A percentile compares a stretch with the other conserved stretches of the same genome.
phyloP scores from a whole-genome alignment of 140 eudicot species.

The Anethum foeniculum region DNA sequence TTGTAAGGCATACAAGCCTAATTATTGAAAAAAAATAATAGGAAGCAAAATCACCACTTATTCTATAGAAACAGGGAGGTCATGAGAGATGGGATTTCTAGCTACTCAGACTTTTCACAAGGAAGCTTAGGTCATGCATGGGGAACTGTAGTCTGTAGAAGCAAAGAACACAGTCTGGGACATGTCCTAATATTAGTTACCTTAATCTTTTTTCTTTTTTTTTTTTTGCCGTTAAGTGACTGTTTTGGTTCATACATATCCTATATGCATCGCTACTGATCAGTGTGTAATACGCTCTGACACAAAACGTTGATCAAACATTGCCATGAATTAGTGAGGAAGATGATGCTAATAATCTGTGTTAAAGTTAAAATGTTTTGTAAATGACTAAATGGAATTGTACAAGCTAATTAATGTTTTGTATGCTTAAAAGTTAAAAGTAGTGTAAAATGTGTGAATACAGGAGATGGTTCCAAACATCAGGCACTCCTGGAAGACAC shows the following conservation, averaged over 20 bases:
- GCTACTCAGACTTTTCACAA: not conserved
- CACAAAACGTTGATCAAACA: not conserved
- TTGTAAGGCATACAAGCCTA: too few relatives aligned
- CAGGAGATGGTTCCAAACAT: conserved; percentile 51
- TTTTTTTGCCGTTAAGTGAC: not conserved
- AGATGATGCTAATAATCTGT: not conserved
- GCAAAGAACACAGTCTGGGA: not conserved
- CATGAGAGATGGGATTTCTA: not conserved
- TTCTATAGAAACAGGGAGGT: not conserved
- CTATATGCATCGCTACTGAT: too few relatives aligned
- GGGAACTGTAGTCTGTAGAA: not conserved
- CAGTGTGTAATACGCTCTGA: not conserved
- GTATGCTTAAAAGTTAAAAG: not conserved
- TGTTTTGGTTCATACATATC: not conserved
- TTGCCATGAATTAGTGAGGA: not conserved
- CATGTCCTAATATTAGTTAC: not conserved
- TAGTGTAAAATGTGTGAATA: conserved; percentile 26
- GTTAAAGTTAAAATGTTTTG: not conserved
- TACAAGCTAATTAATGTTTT: not conserved
- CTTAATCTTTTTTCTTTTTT: not conserved
- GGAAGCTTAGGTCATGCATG: not conserved
- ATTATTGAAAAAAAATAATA: too few relatives aligned
- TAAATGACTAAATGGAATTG: not conserved
- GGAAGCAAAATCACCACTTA: not conserved
- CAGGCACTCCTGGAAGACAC: conserved; percentile 78